Base-by-base conservation (phyloP, 176 grass and related monocot genomes). In the Metroxylon sagu region DNA sequence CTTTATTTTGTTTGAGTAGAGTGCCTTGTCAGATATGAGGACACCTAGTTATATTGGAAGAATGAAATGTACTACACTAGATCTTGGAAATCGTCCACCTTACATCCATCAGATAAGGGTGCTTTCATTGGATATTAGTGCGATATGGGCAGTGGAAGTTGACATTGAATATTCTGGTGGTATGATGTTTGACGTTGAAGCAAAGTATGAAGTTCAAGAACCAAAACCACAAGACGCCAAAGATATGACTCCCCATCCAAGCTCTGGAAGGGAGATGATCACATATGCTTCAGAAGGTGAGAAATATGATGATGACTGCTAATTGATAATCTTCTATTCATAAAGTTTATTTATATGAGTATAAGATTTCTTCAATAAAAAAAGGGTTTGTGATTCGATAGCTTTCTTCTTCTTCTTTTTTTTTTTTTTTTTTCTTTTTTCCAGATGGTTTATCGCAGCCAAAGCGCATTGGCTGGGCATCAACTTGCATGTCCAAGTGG, bases 111-210 rank as follows among this genome's bases (percentile, higher is more conserved):
- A 68, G 17, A 78, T 95, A 73, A 89, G 82, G 77, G 79, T 85
- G 16, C 79, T 95, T 74, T 80, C 85, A 2, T 50, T 86, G 49
- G 76, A 95, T 28, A 74, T 89, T 26, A 89, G 74, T 81, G 85
- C 89, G 25, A 28, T 86, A 52, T 86, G 82, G 82, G 82, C 85
- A 19, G 82, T 95, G 75, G 90, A 95, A 73, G 76, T 89, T 80
- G 90, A 95, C 67, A 86, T 95, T 78, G 90, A 89, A 83, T 85
- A 86, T 62, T 75, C 79, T 0, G 67, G 80, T 27, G 85, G 83
- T 60, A 83, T 95, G 70, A 31, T 81, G 39, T 57, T 89, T 67
- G 57, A 89, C 55, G 68, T 90, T 52, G 77, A 85, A 61, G 91
- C 87, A 18, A 90, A 84, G 59, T 83, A 91, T 6, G 81, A 97